Base-by-base conservation (phyloP, 371 early-diverging fungal species). In the Thermomucor indicae-seudaticae region DNA sequence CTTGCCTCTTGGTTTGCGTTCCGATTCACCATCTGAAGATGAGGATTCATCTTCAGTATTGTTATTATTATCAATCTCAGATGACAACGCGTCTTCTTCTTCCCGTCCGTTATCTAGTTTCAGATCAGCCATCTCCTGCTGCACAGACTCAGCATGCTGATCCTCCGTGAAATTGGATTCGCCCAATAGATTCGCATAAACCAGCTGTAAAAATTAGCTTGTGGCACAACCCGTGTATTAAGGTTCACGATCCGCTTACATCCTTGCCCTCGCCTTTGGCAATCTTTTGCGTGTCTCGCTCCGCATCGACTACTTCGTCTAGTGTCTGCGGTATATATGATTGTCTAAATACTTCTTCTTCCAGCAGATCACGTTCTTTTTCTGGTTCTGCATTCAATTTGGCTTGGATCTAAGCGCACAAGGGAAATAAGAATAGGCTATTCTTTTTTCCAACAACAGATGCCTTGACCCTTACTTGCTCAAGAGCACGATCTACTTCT, bases 251-350 rank as follows among this genome's bases (percentile, higher is more conserved):
- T 12, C 10, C 4, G 42, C 65, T 60, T 63, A 85, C 76, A 29
- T 89, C 90, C 11, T 85, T 81, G 3, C 78, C 85, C 32, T 84
- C 74, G 7, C 95, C 95, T 47, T 80, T 63, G 42, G 83, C 76
- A 30, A 92, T 73, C 60, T 80, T 79, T 35, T 80, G 72, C 6
- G 88, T 85, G 60, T 96, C 97, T 37, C 89, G 64, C 62, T 93
- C 95, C 40, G 84, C 85, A 65, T 96, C 92, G 48, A 85, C 75
- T 38, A 97, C 94, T 60, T 98, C 95, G 35, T 92, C 88, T 47
- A 97, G 68, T 11, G 88, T 91, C 3, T 94, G 82, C 19, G 98
- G 98, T 45, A 98, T 93, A 64, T 90, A 97, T 23, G 89, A 81
- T 53, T 93, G 81, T 63, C 85, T 78, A 58, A 98, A 98, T 11